Percentiles rank a stretch among this genome's conserved stretches.
Conservation (phyloP, 1,139 yeast genomes). For the Blastobotrys aristatus region DNA sequence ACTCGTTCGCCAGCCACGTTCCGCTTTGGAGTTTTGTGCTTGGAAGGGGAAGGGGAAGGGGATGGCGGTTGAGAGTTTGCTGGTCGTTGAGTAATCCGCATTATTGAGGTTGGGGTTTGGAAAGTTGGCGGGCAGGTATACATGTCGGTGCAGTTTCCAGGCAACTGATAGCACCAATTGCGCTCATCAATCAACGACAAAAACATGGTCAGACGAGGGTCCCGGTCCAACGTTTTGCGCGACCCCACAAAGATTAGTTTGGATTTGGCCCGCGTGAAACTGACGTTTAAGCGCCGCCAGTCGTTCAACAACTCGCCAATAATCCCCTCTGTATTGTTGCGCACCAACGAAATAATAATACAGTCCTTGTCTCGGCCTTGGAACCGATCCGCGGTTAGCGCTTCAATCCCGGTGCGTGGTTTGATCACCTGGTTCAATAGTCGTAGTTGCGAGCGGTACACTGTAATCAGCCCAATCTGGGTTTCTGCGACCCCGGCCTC, state of each 20-base stretch:
- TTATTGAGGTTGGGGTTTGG: background rate
- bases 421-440: slow-evolving; percentile 46
- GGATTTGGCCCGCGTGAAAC: slow-evolving; percentile 83
- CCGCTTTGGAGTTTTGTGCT: background rate
- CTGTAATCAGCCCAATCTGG: slow-evolving; percentile 80
- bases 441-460: slow-evolving; percentile 76
- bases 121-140: slow-evolving; percentile 28
- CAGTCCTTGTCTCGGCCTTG: slow-evolving; percentile 96
- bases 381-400: slow-evolving; percentile 89
- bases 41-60: background rate
- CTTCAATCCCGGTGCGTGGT: slow-evolving; percentile 50
- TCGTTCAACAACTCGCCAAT: slow-evolving; percentile 80
- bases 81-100: background rate
- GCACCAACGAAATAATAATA: slow-evolving; percentile 77
- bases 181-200: slow-evolving; percentile 53
- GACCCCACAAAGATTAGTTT: slow-evolving; percentile 85
- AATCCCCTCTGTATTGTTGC: slow-evolving; percentile 63
- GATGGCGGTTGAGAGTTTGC: background rate
- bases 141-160: slow-evolving; percentile 40
- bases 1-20: slow-evolving; percentile 6
- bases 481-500: slow-evolving; percentile 54
- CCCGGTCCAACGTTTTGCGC: slow-evolving; percentile 51
- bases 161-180: slow-evolving; percentile 62
- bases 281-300: slow-evolving; percentile 90
- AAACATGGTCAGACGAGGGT: slow-evolving; percentile 56